Evolutionary conservation across 345 rosid genomes (phyloP).

Genomic region (Sisymbrium irio): DNA sequence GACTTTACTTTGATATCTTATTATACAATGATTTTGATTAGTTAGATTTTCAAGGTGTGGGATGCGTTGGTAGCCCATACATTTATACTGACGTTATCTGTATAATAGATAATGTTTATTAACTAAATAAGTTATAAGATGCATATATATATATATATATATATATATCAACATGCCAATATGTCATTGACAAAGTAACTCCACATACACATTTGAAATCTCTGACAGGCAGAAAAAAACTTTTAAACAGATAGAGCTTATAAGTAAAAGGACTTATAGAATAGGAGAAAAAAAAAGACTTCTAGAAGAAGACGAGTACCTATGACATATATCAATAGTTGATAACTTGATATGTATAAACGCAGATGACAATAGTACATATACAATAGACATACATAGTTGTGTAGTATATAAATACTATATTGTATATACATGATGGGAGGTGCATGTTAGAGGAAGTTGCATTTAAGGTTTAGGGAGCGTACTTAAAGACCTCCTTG

Average conservation of each 20-base stretch:
- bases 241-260: not conserved
- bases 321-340: not conserved
- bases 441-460: constrained; percentile 11
- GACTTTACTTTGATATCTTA: not conserved
- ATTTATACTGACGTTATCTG: not conserved
- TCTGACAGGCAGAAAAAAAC: not conserved
- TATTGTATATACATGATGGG: not conserved
- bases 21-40: not conserved
- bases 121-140: not conserved
- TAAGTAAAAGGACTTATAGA: constrained; percentile 1
- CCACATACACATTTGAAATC: not conserved
- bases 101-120: no score
- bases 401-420: not conserved
- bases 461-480: constrained; percentile 17
- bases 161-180: no score
- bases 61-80: not conserved
- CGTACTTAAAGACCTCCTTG: constrained; percentile 7
- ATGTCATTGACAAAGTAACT: not conserved
- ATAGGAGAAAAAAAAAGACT: not conserved
- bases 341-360: not conserved
- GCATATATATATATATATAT: not conserved
- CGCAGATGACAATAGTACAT: not conserved
- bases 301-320: not conserved
- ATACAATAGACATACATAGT: not conserved
- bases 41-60: not conserved